Percentiles rank a stretch among this genome's conserved stretches.
Conservation (phyloP, 768 basidiomycete genomes). For the Phanerochaete carnosa region DNA sequence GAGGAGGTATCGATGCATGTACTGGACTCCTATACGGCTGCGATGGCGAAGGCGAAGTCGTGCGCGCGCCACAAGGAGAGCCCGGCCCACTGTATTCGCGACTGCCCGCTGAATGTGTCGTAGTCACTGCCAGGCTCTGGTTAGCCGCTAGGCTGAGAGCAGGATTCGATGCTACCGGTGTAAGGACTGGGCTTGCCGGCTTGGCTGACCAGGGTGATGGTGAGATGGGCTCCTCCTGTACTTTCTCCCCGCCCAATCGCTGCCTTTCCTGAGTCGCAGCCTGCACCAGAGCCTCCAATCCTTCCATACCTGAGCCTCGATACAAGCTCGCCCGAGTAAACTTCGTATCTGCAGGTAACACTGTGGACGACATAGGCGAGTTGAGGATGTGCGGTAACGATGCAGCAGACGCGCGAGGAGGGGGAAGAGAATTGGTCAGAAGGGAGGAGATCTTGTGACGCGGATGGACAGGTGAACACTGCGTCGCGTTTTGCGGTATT, state of each 20-base stretch:
- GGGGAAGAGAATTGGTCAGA: slow-evolving; percentile 5
- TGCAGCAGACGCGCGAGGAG: slow-evolving; percentile 8
- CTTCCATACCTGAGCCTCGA: slow-evolving; percentile 11
- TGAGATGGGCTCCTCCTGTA: not conserved
- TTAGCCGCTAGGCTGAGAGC: no score
- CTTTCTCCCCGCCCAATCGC: slow-evolving; percentile 37
- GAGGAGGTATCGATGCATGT: not conserved
- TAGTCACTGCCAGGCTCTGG: no score
- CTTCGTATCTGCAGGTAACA: no score
- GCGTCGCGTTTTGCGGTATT: not conserved
- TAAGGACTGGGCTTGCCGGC: not conserved
- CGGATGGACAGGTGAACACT: not conserved
- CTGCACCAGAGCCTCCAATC: slow-evolving; percentile 65
- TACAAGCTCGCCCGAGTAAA: not conserved
- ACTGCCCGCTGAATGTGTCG: not conserved
- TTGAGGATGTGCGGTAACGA: slow-evolving; percentile 14
- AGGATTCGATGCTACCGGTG: no score
- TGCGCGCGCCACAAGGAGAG: not conserved
- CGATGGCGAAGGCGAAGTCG: not conserved
- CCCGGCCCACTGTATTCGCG: not conserved
- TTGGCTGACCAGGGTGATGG: slow-evolving; percentile 1
- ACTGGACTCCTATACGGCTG: not conserved
- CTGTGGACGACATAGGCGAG: not conserved
- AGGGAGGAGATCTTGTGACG: slow-evolving; percentile 8
- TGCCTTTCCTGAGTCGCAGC: slow-evolving; percentile 66